Evolutionary conservation across 73 alveolate species (phyloP).

Genomic region (Tetrahymena elliotti): DNA sequence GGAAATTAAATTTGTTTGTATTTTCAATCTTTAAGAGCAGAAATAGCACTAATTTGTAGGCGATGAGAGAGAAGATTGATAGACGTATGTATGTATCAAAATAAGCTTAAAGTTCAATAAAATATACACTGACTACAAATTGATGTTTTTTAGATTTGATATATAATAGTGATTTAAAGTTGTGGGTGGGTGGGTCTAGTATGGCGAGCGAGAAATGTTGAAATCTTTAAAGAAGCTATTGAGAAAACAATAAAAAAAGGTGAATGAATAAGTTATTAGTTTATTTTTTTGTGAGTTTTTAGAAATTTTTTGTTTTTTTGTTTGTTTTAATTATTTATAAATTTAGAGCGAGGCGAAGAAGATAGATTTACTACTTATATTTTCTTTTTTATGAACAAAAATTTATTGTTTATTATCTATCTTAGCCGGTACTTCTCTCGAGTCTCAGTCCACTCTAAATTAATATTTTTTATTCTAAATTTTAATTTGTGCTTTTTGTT

Average conservation of each 20-base stretch:
- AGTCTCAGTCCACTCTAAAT: not conserved
- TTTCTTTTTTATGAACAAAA: not conserved
- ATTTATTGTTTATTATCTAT: not conserved
- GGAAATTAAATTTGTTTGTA: not conserved
- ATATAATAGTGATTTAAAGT: not conserved
- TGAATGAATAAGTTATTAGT: not conserved
- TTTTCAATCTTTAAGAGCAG: not conserved
- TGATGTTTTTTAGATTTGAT: no score
- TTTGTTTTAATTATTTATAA: not conserved
- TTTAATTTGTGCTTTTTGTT: not conserved
- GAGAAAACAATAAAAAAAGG: not conserved
- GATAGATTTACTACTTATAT: not conserved
- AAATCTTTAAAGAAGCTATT: not conserved
- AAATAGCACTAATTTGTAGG: not conserved
- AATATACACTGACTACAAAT: not conserved
- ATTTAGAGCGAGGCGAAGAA: not conserved
- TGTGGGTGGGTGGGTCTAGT: not conserved
- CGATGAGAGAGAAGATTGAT: not conserved
- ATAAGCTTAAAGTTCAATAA: not conserved
- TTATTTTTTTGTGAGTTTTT: not conserved
- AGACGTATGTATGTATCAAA: no score
- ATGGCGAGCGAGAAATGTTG: not conserved
- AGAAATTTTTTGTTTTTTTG: not conserved
- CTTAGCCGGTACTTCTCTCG: not conserved
- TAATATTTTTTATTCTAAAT: not conserved